Evolutionary conservation across 148 eudicot species (phyloP).

Genomic region (Fallopia convolvulus): DNA sequence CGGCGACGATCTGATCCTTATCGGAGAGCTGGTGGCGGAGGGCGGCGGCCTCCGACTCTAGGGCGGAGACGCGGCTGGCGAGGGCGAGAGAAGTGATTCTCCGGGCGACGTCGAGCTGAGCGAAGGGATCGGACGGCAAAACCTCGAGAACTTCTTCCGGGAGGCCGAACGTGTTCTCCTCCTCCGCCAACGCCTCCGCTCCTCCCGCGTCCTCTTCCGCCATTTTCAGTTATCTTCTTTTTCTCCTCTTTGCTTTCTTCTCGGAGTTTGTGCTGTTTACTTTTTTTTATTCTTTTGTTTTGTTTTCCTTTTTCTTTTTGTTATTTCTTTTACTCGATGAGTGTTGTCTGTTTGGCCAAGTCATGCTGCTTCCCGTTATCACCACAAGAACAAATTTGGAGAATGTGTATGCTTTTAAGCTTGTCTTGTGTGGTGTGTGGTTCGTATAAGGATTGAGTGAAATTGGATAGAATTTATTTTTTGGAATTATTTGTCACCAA

Average conservation of each 20-base stretch:
- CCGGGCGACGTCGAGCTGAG: constrained; percentile 86
- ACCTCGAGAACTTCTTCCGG: constrained; percentile 57
- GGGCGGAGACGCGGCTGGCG: constrained; percentile 70
- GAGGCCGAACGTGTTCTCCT: constrained; percentile 38
- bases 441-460: background rate
- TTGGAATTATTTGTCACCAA: background rate
- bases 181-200: constrained; percentile 2
- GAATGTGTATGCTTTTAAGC: background rate
- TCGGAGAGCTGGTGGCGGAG: constrained; percentile 52
- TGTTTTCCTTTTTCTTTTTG: background rate
- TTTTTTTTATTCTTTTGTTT: background rate
- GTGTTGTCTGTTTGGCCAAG: constrained; percentile 3
- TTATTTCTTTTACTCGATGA: background rate
- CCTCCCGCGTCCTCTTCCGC: constrained; percentile 1
- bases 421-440: constrained; percentile 6
- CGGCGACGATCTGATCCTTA: constrained; percentile 40
- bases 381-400: background rate
- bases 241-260: background rate
- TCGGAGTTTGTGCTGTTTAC: background rate
- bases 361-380: background rate
- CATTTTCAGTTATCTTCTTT: background rate
- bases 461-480: background rate
- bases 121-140: constrained; percentile 77
- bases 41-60: constrained; percentile 59
- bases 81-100: constrained; percentile 98